These are phyloP conservation scores for Diutina sp. DNA, from an alignment of 1,139 yeast genomes.

Conservation along the genomic window DNA sequence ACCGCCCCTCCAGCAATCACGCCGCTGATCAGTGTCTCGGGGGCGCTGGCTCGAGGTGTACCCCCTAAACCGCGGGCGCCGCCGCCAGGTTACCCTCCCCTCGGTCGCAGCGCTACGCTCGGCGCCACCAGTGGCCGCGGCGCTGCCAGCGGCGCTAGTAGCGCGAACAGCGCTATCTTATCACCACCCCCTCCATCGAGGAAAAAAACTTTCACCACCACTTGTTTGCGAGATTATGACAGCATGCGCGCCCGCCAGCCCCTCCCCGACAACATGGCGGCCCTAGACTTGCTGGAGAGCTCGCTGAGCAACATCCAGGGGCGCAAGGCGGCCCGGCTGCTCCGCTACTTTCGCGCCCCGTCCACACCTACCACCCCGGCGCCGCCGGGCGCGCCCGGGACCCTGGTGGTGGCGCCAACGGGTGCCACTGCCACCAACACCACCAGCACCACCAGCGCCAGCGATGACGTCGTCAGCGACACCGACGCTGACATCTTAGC, in stretches of 20 bases:
- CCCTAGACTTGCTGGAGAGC: not conserved
- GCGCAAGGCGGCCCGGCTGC: conserved; percentile 40
- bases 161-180: not conserved
- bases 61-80: not conserved
- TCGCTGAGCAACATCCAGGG: conserved; percentile 8
- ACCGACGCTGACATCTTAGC: conserved; percentile 4
- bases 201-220: conserved; percentile 1
- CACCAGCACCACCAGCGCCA: not conserved
- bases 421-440: not conserved
- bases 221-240: not conserved
- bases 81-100: not conserved
- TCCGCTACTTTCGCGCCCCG: conserved; percentile 26
- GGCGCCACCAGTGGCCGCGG: not conserved
- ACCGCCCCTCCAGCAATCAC: not conserved
- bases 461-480: conserved; percentile 3
- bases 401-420: not conserved
- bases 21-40: not conserved
- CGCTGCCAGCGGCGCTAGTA: not conserved
- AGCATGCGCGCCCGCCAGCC: conserved; percentile 1
- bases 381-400: not conserved
- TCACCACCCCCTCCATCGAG: not conserved
- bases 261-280: conserved; percentile 1
- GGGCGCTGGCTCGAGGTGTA: not conserved
- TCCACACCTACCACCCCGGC: not conserved
- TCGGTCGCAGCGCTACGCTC: not conserved